Base-by-base conservation (phyloP, 768 basidiomycete genomes). In the Infundibulicybe gibba region DNA sequence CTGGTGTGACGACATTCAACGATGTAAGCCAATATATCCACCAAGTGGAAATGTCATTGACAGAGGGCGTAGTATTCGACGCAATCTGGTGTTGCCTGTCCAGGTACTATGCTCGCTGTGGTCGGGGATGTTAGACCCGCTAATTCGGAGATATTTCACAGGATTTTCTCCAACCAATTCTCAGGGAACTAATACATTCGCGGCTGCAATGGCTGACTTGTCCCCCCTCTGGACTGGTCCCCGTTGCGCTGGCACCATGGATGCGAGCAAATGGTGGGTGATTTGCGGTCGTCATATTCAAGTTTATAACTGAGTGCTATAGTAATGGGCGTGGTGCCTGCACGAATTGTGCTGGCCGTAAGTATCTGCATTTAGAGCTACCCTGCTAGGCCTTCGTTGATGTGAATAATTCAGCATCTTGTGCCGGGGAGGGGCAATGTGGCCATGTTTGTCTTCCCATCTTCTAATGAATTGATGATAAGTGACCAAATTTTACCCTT, bases 211-310 rank as follows among this genome's bases (percentile, higher is more conserved):
- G 58, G 52, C 52, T 48, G 62, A 65, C 46, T 49, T 63, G 4
- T 62, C 62, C 13, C 63, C 63, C 8, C 54, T 66, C 3, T 66
- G 65, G 63, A 53, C 51, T 8, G 61, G 63, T 6, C 54, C 56
- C 10, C 47, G 41, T 19, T 65, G 63, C 48, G 44, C 55, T 17
- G 65, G 65, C 33, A 54, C 57, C 16, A 58, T 56, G 48, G 56
- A 59, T 37, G 59, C 25, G 8, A 56, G 31, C 48, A 51, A 43
- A 55, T 46, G 53, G 12, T 16, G 41, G n/a, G 14, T 14, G 5
- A n/a, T 25, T 25, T 25, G 8, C 25, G 25, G 8, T 25, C 4
- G 25, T 25, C 25, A 25, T 25, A 25, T 25, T n/a, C n/a, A 25
- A 25, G 8, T 25, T 4, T 4, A 25, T 25, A 25, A 25, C 25